Conservation (phyloP, 306 rosid genomes). For the Lagenaria siceraria region DNA sequence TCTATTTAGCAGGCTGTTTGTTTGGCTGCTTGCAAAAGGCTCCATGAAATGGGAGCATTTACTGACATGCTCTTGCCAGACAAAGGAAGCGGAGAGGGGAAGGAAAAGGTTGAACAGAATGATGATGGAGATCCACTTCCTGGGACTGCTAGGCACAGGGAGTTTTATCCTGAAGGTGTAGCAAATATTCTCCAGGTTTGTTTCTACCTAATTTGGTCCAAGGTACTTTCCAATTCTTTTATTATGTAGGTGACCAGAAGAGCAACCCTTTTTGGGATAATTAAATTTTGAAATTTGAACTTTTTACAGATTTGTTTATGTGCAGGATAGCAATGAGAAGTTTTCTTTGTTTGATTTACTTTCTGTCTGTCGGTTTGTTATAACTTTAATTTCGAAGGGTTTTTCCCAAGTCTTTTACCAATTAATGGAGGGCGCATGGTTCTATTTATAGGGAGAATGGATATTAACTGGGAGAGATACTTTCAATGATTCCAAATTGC, state of each 20-base stretch:
- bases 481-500: slow-evolving; percentile 35
- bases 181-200: slow-evolving; percentile 81
- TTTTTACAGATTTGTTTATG: neutral
- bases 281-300: neutral
- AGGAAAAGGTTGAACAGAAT: slow-evolving; percentile 67
- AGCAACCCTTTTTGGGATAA: neutral
- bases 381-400: neutral
- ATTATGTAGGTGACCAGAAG: neutral
- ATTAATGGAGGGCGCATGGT: neutral
- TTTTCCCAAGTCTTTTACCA: neutral
- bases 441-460: slow-evolving; percentile 86
- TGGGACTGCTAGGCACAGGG: slow-evolving; percentile 98
- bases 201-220: slow-evolving; percentile 16
- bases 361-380: neutral
- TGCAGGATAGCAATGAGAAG: neutral
- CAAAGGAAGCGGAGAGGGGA: slow-evolving; percentile 98
- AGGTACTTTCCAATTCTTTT: neutral
- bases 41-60: slow-evolving; percentile 99
- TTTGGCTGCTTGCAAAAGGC: slow-evolving; percentile 96
- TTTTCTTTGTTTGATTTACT: neutral
- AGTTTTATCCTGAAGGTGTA: slow-evolving; percentile 98
- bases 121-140: slow-evolving; percentile 95
- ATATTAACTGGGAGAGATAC: slow-evolving; percentile 75
- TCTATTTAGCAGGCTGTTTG: slow-evolving; percentile 73
- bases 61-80: slow-evolving; percentile 99